phyloP scores from a whole-genome alignment of 495 filamentous ascomycete species.

The Saxophila tyrrhenica region DNA sequence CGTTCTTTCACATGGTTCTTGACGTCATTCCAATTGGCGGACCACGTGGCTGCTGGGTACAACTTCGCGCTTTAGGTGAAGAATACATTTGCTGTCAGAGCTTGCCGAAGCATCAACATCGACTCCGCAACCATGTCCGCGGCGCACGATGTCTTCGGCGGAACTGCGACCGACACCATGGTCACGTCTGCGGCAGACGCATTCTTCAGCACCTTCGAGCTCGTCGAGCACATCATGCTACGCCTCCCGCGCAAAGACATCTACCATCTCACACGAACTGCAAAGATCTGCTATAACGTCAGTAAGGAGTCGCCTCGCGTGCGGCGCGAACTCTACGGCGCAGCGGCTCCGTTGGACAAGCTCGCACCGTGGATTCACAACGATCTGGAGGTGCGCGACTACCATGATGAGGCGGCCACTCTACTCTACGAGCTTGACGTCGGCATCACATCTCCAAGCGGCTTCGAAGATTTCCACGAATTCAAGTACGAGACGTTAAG shows the following conservation, averaged over 20 bases:
- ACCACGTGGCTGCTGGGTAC: too few relatives aligned
- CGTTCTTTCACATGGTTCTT: too few relatives aligned
- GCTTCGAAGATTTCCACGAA: neutral
- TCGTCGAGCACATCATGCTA: neutral
- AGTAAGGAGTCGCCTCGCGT: neutral
- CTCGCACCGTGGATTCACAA: neutral
- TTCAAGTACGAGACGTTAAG: neutral
- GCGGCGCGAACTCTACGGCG: neutral
- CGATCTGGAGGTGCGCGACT: too few relatives aligned
- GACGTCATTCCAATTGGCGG: too few relatives aligned
- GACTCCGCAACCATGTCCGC: too few relatives aligned
- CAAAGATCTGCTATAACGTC: neutral
- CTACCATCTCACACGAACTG: neutral
- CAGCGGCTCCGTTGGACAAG: neutral
- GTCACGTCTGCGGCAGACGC: neutral
- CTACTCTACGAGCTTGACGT: neutral
- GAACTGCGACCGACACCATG: too few relatives aligned
- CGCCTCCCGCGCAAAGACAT: neutral
- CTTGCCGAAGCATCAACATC: too few relatives aligned
- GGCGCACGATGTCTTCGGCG: too few relatives aligned
- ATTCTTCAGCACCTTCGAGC: neutral
- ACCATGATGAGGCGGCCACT: neutral
- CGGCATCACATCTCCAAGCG: neutral
- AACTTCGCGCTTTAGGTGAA: too few relatives aligned
- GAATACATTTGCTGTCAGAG: too few relatives aligned